phyloP scores from a whole-genome alignment of 768 basidiomycete species.

The Steccherinum ochraceum region DNA sequence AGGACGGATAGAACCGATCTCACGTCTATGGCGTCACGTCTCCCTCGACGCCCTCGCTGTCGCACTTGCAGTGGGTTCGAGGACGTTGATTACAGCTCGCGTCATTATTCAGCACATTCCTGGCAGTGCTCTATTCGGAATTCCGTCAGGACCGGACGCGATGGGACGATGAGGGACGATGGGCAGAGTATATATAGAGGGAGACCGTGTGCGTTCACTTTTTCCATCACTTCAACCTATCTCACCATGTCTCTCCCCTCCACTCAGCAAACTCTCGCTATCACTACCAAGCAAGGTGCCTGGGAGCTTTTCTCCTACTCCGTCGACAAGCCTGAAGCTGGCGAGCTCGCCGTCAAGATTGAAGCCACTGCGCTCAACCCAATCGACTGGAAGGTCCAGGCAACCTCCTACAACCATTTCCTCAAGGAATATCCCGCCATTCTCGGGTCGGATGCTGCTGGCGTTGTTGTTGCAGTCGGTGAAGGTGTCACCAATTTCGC shows the following conservation, averaged over 20 bases:
- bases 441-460: conserved; percentile 21
- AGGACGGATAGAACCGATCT: too few relatives aligned
- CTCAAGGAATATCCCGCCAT: conserved; percentile 27
- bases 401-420: conserved; percentile 8
- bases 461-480: conserved; percentile 33
- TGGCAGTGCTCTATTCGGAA: too few relatives aligned
- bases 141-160: too few relatives aligned
- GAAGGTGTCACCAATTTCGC: conserved; percentile 28
- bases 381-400: conserved; percentile 10
- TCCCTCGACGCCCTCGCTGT: too few relatives aligned
- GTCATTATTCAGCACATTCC: too few relatives aligned
- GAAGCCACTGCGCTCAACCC: conserved; percentile 15
- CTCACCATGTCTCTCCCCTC: background rate
- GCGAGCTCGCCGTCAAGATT: conserved; percentile 12
- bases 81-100: too few relatives aligned
- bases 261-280: conserved; percentile 4
- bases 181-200: background rate
- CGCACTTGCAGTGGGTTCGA: too few relatives aligned
- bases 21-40: too few relatives aligned
- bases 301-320: background rate
- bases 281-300: background rate
- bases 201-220: background rate
- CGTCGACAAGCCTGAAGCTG: conserved; percentile 9
- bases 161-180: too few relatives aligned
- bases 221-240: background rate